Percentiles rank a stretch among this genome's conserved stretches.
These are phyloP conservation scores for Penicillium italicum DNA, from an alignment of 2,329 filamentous ascomycete species.

Conservation along the genomic window DNA sequence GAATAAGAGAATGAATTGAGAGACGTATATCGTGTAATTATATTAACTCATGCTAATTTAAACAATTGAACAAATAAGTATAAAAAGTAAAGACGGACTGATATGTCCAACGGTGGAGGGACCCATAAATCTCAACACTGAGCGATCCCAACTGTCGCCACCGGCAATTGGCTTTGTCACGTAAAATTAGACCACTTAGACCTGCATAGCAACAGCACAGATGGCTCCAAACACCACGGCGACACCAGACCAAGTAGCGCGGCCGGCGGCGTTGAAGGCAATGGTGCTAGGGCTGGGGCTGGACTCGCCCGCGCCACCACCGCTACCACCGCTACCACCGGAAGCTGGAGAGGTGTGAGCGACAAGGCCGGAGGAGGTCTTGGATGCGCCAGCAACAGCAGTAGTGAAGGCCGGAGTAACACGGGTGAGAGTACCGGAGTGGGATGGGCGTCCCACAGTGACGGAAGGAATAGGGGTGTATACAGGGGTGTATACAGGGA, in stretches of 20 bases:
- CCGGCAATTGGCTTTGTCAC: background rate
- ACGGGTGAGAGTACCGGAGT: background rate
- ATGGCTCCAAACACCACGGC: conserved; percentile 24
- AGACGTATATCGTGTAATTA: conserved; percentile 9
- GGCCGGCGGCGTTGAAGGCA: conserved; percentile 26
- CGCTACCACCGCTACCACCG: background rate
- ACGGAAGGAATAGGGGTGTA: background rate
- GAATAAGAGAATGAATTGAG: background rate
- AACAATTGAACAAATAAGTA: conserved; percentile 2
- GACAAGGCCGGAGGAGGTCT: background rate
- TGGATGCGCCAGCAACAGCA: conserved; percentile 1
- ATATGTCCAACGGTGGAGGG: conserved; percentile 6
- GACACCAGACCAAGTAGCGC: conserved; percentile 22
- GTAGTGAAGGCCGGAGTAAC: conserved; percentile 3
- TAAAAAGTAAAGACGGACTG: background rate
- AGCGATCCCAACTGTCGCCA: background rate
- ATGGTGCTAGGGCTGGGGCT: conserved; percentile 8
- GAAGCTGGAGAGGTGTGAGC: conserved; percentile 10
- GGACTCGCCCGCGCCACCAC: background rate
- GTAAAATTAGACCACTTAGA: conserved; percentile 12
- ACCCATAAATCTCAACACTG: conserved; percentile 1
- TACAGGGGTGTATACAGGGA: background rate
- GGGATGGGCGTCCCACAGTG: background rate
- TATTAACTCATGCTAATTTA: background rate
- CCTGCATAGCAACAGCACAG: conserved; percentile 22